Base-by-base conservation (phyloP, 345 rosid genomes). In the Melaleuca alternifolia region DNA sequence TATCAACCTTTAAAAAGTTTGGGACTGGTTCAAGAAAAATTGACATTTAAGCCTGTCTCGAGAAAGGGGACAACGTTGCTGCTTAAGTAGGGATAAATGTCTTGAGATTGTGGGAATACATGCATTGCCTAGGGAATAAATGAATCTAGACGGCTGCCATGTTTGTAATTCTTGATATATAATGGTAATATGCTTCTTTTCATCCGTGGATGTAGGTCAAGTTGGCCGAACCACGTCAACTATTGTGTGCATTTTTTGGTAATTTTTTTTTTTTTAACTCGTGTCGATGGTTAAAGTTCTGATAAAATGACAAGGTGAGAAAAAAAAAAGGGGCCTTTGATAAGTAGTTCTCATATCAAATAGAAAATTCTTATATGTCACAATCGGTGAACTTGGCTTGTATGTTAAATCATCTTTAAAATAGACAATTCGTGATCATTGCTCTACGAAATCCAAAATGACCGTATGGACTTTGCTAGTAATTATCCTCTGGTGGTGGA, bases 41-140 rank as follows among this genome's bases (percentile, higher is more conserved):
- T 37, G 81, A 71, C 24, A 71, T 71, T 88, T 54, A 82, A 89
- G 83, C 88, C 28, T 93, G 97, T 92, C 91, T 91, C 92, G 26
- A 56, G 83, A 83, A 30, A 91, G 95, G 95, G 91, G 94, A 92
- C 96, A 86, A 89, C n/a, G n/a, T n/a, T n/a, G n/a, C 13, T 24
- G 61, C 37, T 28, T 18, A 3, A 28, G 5, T 13, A 61, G 2
- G 41, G 75, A 61, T 30, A 18, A 37, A 13, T 61, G 37, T 61
- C 75, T 0, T 61, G 10, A 28, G 37, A 13, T 61, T 13, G 5
- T 14, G 33, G 75, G 41, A 41, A 41, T 12, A 14, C 28, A 59
- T n/a, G 3, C n/a, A 14, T 61, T 61, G 16, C 75, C 75, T 12
- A 59, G 41, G 75, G 75, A 6, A 10, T 5, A 61, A 28, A 13